Percentiles rank a stretch among this genome's conserved stretches.
Conservation (phyloP, 208 protist genomes). For the Tritrichomonas musculus region DNA sequence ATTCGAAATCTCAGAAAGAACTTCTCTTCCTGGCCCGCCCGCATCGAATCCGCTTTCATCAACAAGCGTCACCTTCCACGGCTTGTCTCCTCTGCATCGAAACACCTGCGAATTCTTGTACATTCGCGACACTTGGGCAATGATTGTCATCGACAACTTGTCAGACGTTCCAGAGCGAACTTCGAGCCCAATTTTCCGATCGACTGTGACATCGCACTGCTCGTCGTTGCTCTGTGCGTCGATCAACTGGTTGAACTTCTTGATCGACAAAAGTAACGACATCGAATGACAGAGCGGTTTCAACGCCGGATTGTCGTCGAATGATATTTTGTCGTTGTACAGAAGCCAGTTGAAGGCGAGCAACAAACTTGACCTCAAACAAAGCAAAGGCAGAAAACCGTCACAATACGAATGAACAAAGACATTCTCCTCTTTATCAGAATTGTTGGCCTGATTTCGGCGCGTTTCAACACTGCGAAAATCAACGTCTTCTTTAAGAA, state of each 20-base stretch:
- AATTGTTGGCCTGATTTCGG: no score
- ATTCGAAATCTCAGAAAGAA: neutral
- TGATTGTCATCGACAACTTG: neutral
- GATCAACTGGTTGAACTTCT: neutral
- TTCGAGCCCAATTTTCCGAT: neutral
- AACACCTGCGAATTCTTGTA: neutral
- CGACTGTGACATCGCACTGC: neutral
- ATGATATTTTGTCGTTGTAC: neutral
- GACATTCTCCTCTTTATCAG: no score
- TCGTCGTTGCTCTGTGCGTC: neutral
- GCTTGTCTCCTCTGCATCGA: neutral
- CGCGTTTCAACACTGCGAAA: no score
- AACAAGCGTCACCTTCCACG: neutral
- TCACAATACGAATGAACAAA: no score
- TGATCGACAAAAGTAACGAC: neutral
- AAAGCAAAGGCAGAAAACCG: no score
- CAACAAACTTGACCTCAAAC: no score
- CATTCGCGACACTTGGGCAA: neutral
- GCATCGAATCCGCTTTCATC: neutral
- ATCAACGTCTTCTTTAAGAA: no score
- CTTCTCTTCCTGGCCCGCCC: neutral
- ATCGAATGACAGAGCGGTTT: neutral
- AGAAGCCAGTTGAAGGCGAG: neutral
- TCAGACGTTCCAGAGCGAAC: neutral
- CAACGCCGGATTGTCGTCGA: neutral